Evolutionary conservation across 768 basidiomycete species (phyloP).

Genomic region (Termitomyces sp.): DNA sequence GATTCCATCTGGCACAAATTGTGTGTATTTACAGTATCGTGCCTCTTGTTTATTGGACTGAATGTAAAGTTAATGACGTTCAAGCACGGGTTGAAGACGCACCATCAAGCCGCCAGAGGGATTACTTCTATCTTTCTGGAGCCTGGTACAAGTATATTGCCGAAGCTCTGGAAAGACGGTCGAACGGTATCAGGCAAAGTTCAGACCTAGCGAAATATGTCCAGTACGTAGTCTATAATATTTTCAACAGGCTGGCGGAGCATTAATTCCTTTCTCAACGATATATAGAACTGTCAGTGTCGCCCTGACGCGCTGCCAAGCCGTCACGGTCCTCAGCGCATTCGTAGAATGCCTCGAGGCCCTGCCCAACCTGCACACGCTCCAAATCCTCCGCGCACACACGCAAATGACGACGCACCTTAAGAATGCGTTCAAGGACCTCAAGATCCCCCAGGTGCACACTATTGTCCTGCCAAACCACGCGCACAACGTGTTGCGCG

Average conservation of each 20-base stretch:
- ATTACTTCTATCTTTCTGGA: slow-evolving; percentile 1
- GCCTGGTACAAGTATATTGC: slow-evolving; percentile 23
- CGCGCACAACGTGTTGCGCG: slow-evolving; percentile 27
- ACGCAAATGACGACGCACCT: slow-evolving; percentile 26
- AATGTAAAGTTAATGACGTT: background rate
- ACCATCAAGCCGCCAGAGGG: background rate
- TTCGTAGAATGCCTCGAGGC: slow-evolving; percentile 22
- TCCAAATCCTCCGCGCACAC: slow-evolving; percentile 28
- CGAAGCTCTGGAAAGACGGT: slow-evolving; percentile 20
- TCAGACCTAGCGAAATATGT: slow-evolving; percentile 20
- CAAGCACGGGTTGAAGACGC: background rate
- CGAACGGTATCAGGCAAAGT: slow-evolving; percentile 19
- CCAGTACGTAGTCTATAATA: slow-evolving; percentile 17
- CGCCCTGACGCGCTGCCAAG: slow-evolving; percentile 22
- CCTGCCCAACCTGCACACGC: slow-evolving; percentile 27
- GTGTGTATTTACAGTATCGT: background rate
- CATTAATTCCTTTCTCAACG: background rate
- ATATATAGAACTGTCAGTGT: slow-evolving; percentile 26
- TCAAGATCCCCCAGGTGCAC: slow-evolving; percentile 19
- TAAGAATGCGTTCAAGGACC: slow-evolving; percentile 22
- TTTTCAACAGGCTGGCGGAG: background rate
- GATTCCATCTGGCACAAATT: too few species aligned
- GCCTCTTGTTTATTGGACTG: background rate
- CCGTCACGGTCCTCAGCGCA: slow-evolving; percentile 19
- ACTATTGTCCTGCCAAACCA: slow-evolving; percentile 21